Conservation (phyloP, 345 rosid genomes). For the Eucalyptus pumila region DNA sequence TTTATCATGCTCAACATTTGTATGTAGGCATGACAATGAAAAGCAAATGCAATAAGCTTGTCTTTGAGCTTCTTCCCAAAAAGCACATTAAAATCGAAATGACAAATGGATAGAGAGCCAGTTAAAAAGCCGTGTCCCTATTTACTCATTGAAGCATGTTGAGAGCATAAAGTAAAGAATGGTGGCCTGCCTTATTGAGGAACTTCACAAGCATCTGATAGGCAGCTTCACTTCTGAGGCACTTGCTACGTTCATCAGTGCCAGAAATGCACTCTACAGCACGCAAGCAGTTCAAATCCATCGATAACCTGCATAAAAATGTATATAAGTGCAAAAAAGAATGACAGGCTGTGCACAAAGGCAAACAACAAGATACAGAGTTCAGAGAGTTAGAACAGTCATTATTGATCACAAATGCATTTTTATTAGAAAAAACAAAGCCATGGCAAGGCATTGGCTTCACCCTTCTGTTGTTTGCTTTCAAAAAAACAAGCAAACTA, state of each 20-base stretch:
- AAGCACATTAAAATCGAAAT: neutral
- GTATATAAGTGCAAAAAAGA: neutral
- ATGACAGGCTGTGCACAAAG: neutral
- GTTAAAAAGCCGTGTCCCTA: neutral
- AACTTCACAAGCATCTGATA: slow-evolving; percentile 36
- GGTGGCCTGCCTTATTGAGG: slow-evolving; percentile 46
- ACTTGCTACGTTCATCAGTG: slow-evolving; percentile 36
- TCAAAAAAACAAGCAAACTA: neutral
- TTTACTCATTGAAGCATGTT: neutral
- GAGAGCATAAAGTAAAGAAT: neutral
- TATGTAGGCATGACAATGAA: neutral
- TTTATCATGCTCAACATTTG: neutral
- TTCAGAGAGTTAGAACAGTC: neutral
- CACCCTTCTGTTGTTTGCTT: neutral
- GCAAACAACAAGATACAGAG: neutral
- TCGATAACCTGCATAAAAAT: slow-evolving; percentile 45
- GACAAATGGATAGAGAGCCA: neutral
- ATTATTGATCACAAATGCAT: neutral
- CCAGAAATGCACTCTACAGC: slow-evolving; percentile 65
- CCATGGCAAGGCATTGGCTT: neutral
- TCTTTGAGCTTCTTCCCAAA: neutral
- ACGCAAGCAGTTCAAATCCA: slow-evolving; percentile 68
- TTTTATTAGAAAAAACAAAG: neutral
- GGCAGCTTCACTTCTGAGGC: slow-evolving; percentile 52
- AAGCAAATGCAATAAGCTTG: neutral